Conservation (phyloP, 2,329 filamentous ascomycete species). For the Trichoderma guizhouense region DNA sequence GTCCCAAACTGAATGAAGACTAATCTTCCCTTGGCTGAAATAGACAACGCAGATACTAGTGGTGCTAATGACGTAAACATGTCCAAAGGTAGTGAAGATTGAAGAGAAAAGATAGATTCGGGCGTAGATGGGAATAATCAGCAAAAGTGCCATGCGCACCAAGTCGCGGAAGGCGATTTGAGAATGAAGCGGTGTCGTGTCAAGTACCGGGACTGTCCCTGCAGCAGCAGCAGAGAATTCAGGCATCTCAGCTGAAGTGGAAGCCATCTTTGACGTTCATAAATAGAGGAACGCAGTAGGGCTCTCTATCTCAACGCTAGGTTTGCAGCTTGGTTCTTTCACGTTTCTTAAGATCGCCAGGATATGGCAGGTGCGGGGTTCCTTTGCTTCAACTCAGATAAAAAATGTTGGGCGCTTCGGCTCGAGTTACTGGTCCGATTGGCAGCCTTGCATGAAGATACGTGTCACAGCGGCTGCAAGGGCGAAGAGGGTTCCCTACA, state of each 20-base stretch:
- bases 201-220: neutral
- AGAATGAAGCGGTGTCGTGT: neutral
- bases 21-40: neutral
- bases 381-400: neutral
- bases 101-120: neutral
- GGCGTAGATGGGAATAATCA: neutral
- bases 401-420: neutral
- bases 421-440: neutral
- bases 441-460: neutral
- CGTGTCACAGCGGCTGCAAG: neutral
- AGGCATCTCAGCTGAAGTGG: neutral
- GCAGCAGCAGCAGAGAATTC: neutral
- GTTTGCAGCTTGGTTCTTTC: neutral
- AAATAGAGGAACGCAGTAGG: neutral
- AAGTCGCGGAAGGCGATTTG: neutral
- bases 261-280: neutral
- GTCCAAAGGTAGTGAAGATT: neutral
- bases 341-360: neutral
- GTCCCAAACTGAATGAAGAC: neutral
- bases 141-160: neutral
- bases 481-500: neutral
- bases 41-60: neutral
- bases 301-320: neutral
- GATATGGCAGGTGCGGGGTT: neutral
- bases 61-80: neutral